Evolutionary conservation across 208 protist species (phyloP), one percentile per base, ranked within the genome.

Genomic region (Wallacemonas sp.): DNA sequence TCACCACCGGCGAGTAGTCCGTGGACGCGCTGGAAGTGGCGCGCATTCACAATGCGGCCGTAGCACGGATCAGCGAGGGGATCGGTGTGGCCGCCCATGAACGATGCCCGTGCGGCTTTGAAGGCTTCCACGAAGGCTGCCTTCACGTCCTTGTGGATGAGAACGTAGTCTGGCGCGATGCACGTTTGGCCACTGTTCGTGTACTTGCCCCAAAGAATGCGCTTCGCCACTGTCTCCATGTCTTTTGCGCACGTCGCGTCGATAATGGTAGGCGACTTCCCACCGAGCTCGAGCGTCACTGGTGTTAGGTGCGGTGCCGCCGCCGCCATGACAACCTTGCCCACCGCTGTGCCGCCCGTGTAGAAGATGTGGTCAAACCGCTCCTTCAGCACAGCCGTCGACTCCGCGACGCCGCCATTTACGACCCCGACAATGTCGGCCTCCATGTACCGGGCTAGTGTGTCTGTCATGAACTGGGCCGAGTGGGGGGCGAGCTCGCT

Each of bases 331-430:
- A 98, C 71, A 17, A 96, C 76, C 37, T 79, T 77, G 26, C 64
- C 92, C 21, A 97, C 83, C 29, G 33, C 29, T 33, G 66, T 61
- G 55, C 66, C 79, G 1, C 93, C 93, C 9, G 96, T 98, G 70
- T 96, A 98, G 53, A 98, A 87, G 45, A 98, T 97, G 60, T 97
- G 79, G 62, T 98, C 95, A 57, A 84, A 98, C 19, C 68, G 67
- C 55, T 90, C 41, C 32, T 80, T 52, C 9, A 98, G 64, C 24
- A 98, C 76, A 10, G 54, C 73, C 32, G 79, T 87, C 1, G 88
- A 92, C 24, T 87, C 82, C 10, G 24, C 13, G 38, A 88, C 73
- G 34, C 60, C 89, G 54, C 91, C 91, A 29, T 81, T 74, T 3
- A 94, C 79, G 26, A 95, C 71, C 6, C 24, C 37, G 9, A 93